Evolutionary conservation across 495 filamentous ascomycete species (phyloP), one percentile per base, ranked within the genome.

Genomic region (Aspergillus sclerotiicarbonarius): DNA sequence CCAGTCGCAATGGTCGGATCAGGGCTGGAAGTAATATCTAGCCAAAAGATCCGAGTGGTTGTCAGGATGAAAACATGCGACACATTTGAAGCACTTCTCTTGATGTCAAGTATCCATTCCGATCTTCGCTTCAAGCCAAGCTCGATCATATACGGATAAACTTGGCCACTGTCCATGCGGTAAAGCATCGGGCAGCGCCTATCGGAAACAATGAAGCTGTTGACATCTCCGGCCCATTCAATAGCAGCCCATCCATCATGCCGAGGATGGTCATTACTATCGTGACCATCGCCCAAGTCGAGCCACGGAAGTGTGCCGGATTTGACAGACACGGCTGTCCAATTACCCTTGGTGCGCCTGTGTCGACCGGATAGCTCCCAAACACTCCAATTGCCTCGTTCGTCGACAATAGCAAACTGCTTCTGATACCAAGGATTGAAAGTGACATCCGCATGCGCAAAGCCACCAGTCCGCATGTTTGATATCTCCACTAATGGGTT

Each of bases 351-450:
- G 41, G 67, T 71, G 39, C 64, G 53, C 31, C 57, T 68, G 43
- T 76, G 70, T 1, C 68, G 61, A 19, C 78, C 76, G 35, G 74
- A 72, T 35, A 95, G 70, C 56, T 91, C 82, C 86, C 87, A 95
- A 4, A 95, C 67, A 62, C 74, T 85, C 92, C 92, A 96, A 32
- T 76, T 74, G 0, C 91, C 92, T 45, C 70, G 64, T 41, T 83
- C 79, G 65, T 96, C 91, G 20, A 96, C 77, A 20, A 94, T 79
- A 9, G 78, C 90, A 49, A 96, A 71, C 67, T 89, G 87, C 12
- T 79, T 78, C 58, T 80, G 73, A 62, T 85, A 81, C 76, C 83
- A 86, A n/a, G 89, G 88, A 61, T 89, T 92, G 66, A 96, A 95
- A 9, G 86, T 70, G 8, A 92, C 80, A 71, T 94, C 89, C 0